phyloP scores from a whole-genome alignment of 2,329 filamentous ascomycete genomes.

The Aspergillus novoparasiticus region DNA sequence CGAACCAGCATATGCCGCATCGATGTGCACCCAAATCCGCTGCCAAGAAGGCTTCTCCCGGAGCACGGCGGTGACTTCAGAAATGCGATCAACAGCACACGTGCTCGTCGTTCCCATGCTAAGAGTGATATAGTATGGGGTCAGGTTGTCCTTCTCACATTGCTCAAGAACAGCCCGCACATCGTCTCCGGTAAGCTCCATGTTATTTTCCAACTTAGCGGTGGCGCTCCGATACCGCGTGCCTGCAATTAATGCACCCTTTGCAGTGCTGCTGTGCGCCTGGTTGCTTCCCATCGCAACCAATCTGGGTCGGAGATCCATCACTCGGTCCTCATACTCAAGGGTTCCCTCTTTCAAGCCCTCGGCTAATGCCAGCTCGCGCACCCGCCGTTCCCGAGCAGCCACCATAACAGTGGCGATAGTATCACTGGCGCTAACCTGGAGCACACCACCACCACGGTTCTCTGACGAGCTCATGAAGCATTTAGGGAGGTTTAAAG shows the following conservation, averaged over 20 bases:
- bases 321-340: slow-evolving; percentile 70
- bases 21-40: slow-evolving; percentile 85
- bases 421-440: slow-evolving; percentile 86
- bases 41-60: slow-evolving; percentile 50
- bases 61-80: slow-evolving; percentile 63
- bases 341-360: slow-evolving; percentile 48
- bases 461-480: slow-evolving; percentile 70
- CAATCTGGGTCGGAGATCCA: slow-evolving; percentile 67
- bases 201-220: slow-evolving; percentile 63
- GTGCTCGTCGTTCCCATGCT: slow-evolving; percentile 86
- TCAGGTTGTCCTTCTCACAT: slow-evolving; percentile 68
- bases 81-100: slow-evolving; percentile 83
- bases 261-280: slow-evolving; percentile 81
- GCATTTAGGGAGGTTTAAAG: slow-evolving; percentile 71
- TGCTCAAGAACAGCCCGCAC: slow-evolving; percentile 65
- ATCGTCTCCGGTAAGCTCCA: slow-evolving; percentile 67
- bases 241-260: slow-evolving; percentile 82
- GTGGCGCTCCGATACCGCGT: slow-evolving; percentile 75
- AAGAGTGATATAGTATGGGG: slow-evolving; percentile 84
- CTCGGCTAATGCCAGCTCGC: slow-evolving; percentile 57
- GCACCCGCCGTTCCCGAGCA: slow-evolving; percentile 77
- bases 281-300: slow-evolving; percentile 80
- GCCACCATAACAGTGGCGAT: slow-evolving; percentile 85
- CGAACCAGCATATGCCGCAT: slow-evolving; percentile 89
- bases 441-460: slow-evolving; percentile 84